Base-by-base conservation (phyloP, 2,329 filamentous ascomycete genomes). In the Allantophomopsis cytisporea region DNA sequence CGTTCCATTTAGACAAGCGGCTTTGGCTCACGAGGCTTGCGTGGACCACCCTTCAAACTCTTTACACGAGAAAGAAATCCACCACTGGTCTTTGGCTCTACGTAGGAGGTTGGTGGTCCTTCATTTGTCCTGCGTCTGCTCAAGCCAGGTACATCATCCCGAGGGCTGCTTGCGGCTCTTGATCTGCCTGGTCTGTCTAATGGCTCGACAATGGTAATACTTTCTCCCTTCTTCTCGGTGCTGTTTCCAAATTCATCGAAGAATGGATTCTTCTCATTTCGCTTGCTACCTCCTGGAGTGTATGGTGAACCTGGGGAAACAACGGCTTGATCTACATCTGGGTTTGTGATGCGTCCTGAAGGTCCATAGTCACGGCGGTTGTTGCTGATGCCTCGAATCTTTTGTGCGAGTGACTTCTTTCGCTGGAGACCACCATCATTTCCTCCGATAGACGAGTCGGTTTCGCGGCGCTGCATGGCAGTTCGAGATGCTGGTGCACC, bases 321-420 rank as follows among this genome's bases (percentile, higher is more conserved):
- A 37, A 23, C 59, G 3, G 60, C 46, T 11, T 52, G 52, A 45
- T 66, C 66, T 13, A 54, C 56, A 14, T 80, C 76, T 1, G 73
- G 69, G 46, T 69, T 76, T 5, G 63, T 66, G 41, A 75, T 58
- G 36, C 81, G 71, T 32, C 75, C 72, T 18, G 69, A 66, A n/a
- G 74, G 65, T 17, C 65, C 63, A 42, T 69, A 71, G 17, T 75
- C 71, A 37, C 76, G 74, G 7, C 71, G 73, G n/a, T 71, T 72
- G 45, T 78, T 79, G 56, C 80, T 85, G 52, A 93, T 87, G 47
- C 84, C 82, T 32, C 87, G 81, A 56, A 98, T 82, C 41, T 88
- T 83, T 57, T 95, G 87, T 2, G 87, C 91, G 43, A 98, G 68
- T 20, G 88, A 95, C 66, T 95, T 95, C 70, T 95, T 96, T 43